Conservation (phyloP, 1,139 yeast species). For the Saccharomyces uvarum region DNA sequence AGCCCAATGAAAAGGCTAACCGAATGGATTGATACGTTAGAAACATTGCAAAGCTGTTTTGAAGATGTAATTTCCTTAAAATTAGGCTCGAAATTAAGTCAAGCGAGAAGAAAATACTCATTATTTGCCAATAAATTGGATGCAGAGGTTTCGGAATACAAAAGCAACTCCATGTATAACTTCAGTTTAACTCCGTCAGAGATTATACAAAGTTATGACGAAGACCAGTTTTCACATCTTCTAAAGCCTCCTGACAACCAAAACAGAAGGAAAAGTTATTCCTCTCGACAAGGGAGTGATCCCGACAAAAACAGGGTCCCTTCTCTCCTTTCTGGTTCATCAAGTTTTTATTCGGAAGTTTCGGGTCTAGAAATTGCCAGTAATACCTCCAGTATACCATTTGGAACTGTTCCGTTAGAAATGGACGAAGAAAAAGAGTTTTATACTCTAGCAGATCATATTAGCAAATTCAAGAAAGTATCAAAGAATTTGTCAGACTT, state of each 20-base stretch:
- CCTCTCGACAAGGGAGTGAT: neutral
- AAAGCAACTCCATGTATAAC: constrained; percentile 15
- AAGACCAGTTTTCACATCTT: constrained; percentile 1
- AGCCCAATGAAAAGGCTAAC: constrained; percentile 21
- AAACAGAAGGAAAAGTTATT: neutral
- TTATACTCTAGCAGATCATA: constrained; percentile 17
- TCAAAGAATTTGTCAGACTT: constrained; percentile 12
- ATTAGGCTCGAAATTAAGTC: neutral
- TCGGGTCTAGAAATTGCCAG: neutral
- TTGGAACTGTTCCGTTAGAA: neutral
- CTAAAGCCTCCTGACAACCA: neutral
- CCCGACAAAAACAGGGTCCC: neutral
- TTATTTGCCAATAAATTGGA: constrained; percentile 12
- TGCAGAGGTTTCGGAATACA: constrained; percentile 15
- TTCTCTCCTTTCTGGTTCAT: constrained; percentile 8
- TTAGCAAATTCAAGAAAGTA: constrained; percentile 17
- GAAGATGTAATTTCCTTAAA: neutral
- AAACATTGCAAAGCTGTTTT: constrained; percentile 6
- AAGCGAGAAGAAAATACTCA: constrained; percentile 5
- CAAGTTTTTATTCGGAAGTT: constrained; percentile 14
- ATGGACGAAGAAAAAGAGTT: neutral
- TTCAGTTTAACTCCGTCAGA: constrained; percentile 24
- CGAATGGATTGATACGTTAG: constrained; percentile 18
- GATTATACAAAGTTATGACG: constrained; percentile 23
- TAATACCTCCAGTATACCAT: neutral